A percentile compares a stretch with the other conserved stretches of the same genome.
phyloP scores from a whole-genome alignment of 169 alveolate species.

The Besnoitia besnoiti region DNA sequence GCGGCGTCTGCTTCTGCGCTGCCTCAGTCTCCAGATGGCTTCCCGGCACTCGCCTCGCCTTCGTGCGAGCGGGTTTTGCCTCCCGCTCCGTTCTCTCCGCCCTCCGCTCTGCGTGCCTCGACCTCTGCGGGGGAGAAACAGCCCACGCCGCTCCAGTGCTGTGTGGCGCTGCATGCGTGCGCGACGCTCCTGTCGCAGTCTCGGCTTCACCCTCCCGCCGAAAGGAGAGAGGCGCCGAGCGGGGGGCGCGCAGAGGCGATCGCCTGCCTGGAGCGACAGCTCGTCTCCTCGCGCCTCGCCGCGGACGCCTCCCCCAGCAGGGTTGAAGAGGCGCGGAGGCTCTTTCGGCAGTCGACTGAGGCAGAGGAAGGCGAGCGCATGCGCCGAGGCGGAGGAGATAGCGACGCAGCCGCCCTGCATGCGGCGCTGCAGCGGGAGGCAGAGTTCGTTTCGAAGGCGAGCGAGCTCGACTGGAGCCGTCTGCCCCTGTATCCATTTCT shows the following conservation, averaged over 20 bases:
- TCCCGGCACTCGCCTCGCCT: no score
- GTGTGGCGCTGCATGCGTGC: conserved; percentile 22
- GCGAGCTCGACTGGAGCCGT: background rate
- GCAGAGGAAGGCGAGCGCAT: background rate
- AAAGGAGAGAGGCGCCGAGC: background rate
- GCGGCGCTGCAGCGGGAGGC: background rate
- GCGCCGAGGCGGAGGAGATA: no score
- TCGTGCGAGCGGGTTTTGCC: background rate
- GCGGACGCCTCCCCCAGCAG: no score
- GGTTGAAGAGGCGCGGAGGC: background rate
- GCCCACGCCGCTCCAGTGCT: conserved; percentile 29
- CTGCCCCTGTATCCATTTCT: background rate
- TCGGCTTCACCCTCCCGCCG: background rate
- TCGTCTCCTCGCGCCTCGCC: no score
- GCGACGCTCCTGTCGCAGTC: background rate
- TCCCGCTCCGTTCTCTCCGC: background rate
- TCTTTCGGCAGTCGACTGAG: background rate
- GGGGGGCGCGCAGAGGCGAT: background rate
- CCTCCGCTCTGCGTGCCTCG: background rate
- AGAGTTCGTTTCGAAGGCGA: background rate
- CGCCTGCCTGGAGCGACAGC: background rate
- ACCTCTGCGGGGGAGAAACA: background rate
- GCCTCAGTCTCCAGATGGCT: no score
- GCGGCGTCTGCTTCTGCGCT: background rate
- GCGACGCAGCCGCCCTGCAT: background rate